Conservation (phyloP, 768 basidiomycete species). For the Lyophyllum decastes region DNA sequence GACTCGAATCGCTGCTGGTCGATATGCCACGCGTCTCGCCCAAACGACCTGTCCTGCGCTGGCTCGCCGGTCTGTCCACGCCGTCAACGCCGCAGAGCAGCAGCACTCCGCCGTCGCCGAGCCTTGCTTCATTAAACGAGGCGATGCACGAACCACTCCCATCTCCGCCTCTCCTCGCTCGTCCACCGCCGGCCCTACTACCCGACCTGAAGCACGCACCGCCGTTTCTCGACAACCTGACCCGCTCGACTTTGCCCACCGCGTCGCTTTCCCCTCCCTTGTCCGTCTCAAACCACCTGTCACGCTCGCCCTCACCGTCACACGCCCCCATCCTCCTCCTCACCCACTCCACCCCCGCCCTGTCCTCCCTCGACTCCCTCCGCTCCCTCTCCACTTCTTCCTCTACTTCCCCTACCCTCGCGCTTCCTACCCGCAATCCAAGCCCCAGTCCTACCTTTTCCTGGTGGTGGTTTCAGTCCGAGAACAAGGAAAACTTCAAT, state of each 20-base stretch:
- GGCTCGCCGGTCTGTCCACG: slow-evolving; percentile 38
- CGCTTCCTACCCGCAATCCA: slow-evolving; percentile 15
- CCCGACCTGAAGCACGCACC: slow-evolving; percentile 41
- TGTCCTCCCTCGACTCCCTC: slow-evolving; percentile 60
- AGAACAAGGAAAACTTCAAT: slow-evolving; percentile 46
- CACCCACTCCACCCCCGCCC: slow-evolving; percentile 39
- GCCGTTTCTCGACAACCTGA: slow-evolving; percentile 53
- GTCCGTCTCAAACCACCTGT: slow-evolving; percentile 4
- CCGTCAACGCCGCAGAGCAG: slow-evolving; percentile 29
- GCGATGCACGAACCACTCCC: slow-evolving; percentile 45
- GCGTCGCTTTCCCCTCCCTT: slow-evolving; percentile 52
- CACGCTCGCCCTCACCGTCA: slow-evolving; percentile 17
- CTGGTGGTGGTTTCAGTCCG: slow-evolving; percentile 57
- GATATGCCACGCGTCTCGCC: slow-evolving; percentile 14
- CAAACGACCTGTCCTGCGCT: slow-evolving; percentile 41
- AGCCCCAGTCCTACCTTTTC: slow-evolving; percentile 20
- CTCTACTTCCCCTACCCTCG: slow-evolving; percentile 21
- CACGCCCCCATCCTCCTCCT: slow-evolving; percentile 33
- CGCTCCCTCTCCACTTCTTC: slow-evolving; percentile 40
- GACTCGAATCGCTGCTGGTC: not conserved
- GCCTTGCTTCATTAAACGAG: slow-evolving; percentile 42
- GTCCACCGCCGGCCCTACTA: slow-evolving; percentile 40
- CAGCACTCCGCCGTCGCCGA: slow-evolving; percentile 39
- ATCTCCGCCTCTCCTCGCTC: slow-evolving; percentile 21
- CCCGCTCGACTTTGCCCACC: slow-evolving; percentile 64